phyloP scores from a whole-genome alignment of 2,329 filamentous ascomycete species.

The Neophaeococcomyces aloes region DNA sequence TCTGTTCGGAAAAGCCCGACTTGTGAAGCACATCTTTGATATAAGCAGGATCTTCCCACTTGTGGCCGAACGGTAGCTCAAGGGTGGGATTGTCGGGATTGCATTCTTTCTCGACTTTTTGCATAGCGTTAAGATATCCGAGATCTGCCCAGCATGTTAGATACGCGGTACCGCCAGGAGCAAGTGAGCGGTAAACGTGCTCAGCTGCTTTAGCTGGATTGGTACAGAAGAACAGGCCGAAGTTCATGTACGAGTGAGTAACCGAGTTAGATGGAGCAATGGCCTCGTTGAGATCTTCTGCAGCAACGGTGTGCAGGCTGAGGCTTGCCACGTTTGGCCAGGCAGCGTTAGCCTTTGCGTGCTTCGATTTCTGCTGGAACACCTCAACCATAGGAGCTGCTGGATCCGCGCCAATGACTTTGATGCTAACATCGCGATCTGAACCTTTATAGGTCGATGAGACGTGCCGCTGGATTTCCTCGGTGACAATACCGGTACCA shows the following conservation, averaged over 20 bases:
- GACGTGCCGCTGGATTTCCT: slow-evolving; percentile 9
- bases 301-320: slow-evolving; percentile 4
- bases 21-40: neutral
- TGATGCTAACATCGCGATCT: slow-evolving; percentile 9
- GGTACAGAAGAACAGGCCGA: slow-evolving; percentile 17
- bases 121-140: neutral
- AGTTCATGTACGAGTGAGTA: slow-evolving; percentile 12
- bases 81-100: slow-evolving; percentile 4
- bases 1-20: neutral
- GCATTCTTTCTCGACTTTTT: neutral
- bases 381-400: slow-evolving; percentile 12
- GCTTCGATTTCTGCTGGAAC: neutral
- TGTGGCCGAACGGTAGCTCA: neutral
- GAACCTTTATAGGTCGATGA: neutral
- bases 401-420: slow-evolving; percentile 12
- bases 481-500: slow-evolving; percentile 14
- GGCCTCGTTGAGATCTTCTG: slow-evolving; percentile 11
- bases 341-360: neutral
- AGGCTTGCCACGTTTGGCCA: slow-evolving; percentile 3
- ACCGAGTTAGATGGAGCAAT: slow-evolving; percentile 3
- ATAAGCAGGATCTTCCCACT: neutral
- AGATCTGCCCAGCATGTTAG: slow-evolving; percentile 16
- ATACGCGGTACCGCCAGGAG: slow-evolving; percentile 12
- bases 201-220: slow-evolving; percentile 13
- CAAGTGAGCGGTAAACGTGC: slow-evolving; percentile 19